A percentile compares a stretch with the other conserved stretches of the same genome.
Conservation (phyloP, 1,284 basidiomycete species). For the Grifola frondosa region DNA sequence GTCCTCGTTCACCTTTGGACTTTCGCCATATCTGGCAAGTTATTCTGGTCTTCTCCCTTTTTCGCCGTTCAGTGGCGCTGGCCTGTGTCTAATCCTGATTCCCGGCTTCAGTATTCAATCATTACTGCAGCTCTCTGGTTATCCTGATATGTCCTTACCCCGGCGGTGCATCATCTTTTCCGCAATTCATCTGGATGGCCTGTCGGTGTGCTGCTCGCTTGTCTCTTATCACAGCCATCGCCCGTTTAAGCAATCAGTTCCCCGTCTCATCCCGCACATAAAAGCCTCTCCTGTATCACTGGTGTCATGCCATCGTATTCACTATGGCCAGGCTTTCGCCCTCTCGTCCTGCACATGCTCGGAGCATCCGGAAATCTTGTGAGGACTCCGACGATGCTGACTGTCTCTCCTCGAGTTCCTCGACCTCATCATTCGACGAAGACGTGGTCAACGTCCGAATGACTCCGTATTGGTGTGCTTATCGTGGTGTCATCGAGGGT, state of each 20-base stretch:
- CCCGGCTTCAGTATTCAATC: conserved; percentile 5
- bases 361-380: no score
- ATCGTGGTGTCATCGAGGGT: conserved; percentile 45
- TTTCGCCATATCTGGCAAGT: conserved; percentile 15
- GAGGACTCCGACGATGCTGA: conserved; percentile 34
- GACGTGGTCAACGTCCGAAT: conserved; percentile 60
- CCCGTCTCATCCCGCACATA: neutral
- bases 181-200: no score
- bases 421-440: conserved; percentile 55
- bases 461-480: conserved; percentile 59
- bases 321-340: conserved; percentile 15
- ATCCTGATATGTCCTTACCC: neutral
- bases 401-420: conserved; percentile 37
- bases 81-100: conserved; percentile 2
- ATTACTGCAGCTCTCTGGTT: neutral
- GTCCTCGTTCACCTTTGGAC: conserved; percentile 1
- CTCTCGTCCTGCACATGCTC: conserved; percentile 9
- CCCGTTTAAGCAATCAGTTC: neutral
- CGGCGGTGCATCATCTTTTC: no score
- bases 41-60: conserved; percentile 12
- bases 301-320: neutral
- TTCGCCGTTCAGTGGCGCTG: conserved; percentile 5
- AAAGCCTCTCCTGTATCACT: conserved; percentile 3
- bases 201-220: no score
- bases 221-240: no score